Base-by-base conservation (phyloP, 169 alveolate species). In the Nephromyces sp. region DNA sequence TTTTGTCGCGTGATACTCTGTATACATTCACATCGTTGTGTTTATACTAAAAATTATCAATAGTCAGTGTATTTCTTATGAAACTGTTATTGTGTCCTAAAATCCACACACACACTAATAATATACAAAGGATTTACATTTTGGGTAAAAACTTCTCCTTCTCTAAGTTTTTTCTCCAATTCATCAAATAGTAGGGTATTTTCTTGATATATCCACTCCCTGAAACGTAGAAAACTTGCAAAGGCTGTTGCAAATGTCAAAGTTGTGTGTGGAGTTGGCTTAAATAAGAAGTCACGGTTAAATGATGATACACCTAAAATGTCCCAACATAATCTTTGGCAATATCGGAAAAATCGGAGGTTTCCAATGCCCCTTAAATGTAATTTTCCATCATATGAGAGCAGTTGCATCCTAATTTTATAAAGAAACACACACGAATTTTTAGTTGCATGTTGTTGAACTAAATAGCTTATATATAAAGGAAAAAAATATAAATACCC, bases 321-420 rank as follows among this genome's bases (percentile, higher is more conserved):
- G 8, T 62, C 32, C 66, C 70, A 66, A 62, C 68, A 62, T 5
- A 69, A 29, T 52, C 71, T n/a, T 68, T 69, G 75, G 24, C 75
- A 69, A 3, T 33, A 33, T 3, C 75, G 75, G 28, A 51, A 52
- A 62, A 69, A 69, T 31, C 67, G 65, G 22, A 69, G 75, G n/a
- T 69, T 69, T 0, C 75, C 75, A 22, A 69, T 43, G 15, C 70
- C 75, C 75, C 51, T 69, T 34, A 62, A 57, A 52, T 69, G 75
- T 22, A 57, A 32, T 22, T 52, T 32, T n/a, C 75, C 75, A 8
- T 69, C 75, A 21, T 69, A 62, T 24, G 75, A 35, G 6, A 69
- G 75, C 6, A 69, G 32, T 21, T 69, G 75, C 73, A 69, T 5
- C 57, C 75, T 69, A 68, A 5, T 0, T 1, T 3, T 6, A 35